Evolutionary conservation across 108 stramenopile species (phyloP), one percentile per base, ranked within the genome.

Genomic region (Asterionellopsis glacialis): DNA sequence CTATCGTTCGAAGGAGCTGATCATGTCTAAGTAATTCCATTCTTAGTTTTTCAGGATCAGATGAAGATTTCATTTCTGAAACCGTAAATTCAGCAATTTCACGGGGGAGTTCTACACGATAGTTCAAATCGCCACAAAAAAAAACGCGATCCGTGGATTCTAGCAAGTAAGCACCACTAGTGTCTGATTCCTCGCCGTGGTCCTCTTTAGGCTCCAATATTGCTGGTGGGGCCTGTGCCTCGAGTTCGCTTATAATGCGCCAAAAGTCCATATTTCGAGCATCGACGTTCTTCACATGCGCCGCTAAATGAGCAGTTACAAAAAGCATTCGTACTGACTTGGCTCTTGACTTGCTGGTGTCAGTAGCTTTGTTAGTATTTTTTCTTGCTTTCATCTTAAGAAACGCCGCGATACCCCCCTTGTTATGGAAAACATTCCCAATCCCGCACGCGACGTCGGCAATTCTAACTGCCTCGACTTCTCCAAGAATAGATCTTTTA

Each of bases 351-450:
- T 44, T 43, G 12, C 21, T 27, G 10, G 12, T 19, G 11, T 19
- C 23, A 15, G 45, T 10, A 10, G 27, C 55, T 33, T 41, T 55
- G 11, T 44, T 24, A 22, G 64, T 26, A 19, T 21, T 23, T 24
- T 69, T 68, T 39, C 70, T 57, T 42, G 76, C 71, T 51, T 84
- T 88, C 24, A 74, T 44, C 57, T 68, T 63, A 23, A 93, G 45
- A 65, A 87, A 94, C 11, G 87, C 89, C 26, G 81, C 87, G 47
- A 94, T 90, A 26, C 86, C 93, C 15, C 93, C 93, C 61, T 94
- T 94, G 69, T 94, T 94, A 65, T 94, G 93, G 51, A 94, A 87
- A 0, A 91, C 88, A 57, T 91, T 91, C 5, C 93, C 93, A 48
- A 94, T 85, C 0, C 93, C 93, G 64, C 93, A 94, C 0, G 93